These are phyloP conservation scores for Anthostomella pinea DNA, from an alignment of 2,329 filamentous ascomycete species.

Conservation along the genomic window DNA sequence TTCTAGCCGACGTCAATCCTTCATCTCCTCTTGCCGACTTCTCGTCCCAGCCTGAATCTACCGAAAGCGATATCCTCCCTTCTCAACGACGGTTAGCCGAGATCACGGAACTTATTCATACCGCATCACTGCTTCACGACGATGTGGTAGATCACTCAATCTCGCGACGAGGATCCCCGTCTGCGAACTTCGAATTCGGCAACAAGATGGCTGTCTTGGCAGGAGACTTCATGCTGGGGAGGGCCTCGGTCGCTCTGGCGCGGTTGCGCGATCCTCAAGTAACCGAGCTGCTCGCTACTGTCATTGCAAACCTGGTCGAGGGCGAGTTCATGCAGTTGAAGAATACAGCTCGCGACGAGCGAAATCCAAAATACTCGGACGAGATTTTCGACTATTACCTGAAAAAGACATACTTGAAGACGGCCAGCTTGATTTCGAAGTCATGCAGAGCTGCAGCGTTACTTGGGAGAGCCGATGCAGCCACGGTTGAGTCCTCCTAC, in stretches of 20 bases:
- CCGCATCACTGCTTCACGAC: conserved; percentile 92
- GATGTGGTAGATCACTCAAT: conserved; percentile 95
- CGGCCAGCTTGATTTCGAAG: conserved; percentile 92
- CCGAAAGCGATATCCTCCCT: conserved; percentile 74
- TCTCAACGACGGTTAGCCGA: conserved; percentile 89
- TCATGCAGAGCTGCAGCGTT: conserved; percentile 88
- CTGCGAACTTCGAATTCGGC: conserved; percentile 91
- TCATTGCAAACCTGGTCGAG: conserved; percentile 96
- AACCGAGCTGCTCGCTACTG: conserved; percentile 88
- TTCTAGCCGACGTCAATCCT: conserved; percentile 81
- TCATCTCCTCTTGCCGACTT: conserved; percentile 54
- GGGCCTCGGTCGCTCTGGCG: conserved; percentile 90
- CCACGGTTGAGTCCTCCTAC: conserved; percentile 89
- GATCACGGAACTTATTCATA: conserved; percentile 97
- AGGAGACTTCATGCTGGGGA: conserved; percentile 91
- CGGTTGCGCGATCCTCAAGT: conserved; percentile 90
- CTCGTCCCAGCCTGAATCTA: conserved; percentile 41
- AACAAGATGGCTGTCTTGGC: conserved; percentile 99
- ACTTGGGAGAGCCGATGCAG: conserved; percentile 70
- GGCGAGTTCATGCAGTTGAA: conserved; percentile 99
- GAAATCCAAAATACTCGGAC: conserved; percentile 79
- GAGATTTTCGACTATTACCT: conserved; percentile 91
- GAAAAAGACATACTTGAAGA: conserved; percentile 98
- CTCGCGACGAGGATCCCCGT: conserved; percentile 77
- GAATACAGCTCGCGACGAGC: conserved; percentile 88